Base-by-base conservation (phyloP, 805 yeast genomes). In the Wickerhamiella sergipiensis region DNA sequence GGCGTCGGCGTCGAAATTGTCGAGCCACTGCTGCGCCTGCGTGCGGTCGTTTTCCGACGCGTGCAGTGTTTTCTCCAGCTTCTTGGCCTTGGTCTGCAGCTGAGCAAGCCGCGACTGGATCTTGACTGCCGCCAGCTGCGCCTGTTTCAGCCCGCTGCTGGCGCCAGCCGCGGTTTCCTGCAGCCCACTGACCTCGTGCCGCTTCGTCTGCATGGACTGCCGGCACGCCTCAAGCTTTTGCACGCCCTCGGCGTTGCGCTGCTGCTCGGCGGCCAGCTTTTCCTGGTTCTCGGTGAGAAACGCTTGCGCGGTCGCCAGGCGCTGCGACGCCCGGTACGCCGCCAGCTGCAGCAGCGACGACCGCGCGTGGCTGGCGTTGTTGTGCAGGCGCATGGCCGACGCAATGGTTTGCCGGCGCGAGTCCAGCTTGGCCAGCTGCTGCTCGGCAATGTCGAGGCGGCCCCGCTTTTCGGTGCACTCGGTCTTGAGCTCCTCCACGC, bases 401-500 rank as follows among this genome's bases (percentile, higher is more conserved):
- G 90, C 65, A 0, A 95, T 95, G 39, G 76, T 80, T 36, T 76
- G 76, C 57, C 88, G 83, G 49, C 77, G 77, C 8, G 63, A 60
- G 52, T 85, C 92, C 53, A 84, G 75, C 3, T 71, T 64, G 24
- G 57, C 72, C 54, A 85, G 80, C 55, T 89, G 96, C 55, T 77
- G 78, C 57, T 81, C 85, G 1, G 88, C 95, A 59, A 87, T 74
- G 52, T 80, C 81, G 58, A 85, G 83, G 53, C 96, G 74, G 53
- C 75, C 78, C 56, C 85, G 85, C 61, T 88, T 89, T 61, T 86
- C 95, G 38, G 78, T 68, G 62, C 95, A 87, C 7, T 79, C 71
- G 44, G 85, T 94, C 61, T 88, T 87, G 55, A 87, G 65, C n/a
- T 73, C 77, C 26, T 86, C 95, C 13, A 85, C 77, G 55, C 78